Conservation (phyloP, 768 basidiomycete species). For the Agaricus subrufescens region DNA sequence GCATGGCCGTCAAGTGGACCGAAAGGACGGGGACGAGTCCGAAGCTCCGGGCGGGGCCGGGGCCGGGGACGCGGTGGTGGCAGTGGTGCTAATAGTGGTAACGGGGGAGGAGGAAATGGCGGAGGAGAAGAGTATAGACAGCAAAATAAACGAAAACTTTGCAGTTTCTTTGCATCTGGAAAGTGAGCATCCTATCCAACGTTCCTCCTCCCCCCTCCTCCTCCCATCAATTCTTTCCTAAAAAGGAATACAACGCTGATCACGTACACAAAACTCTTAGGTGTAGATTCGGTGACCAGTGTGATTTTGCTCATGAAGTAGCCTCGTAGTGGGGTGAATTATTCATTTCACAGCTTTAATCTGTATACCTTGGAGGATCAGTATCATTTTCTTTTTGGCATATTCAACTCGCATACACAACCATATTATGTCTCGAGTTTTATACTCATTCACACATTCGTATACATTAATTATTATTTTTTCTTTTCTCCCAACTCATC, state of each 20-base stretch:
- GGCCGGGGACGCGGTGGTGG: conserved; percentile 37
- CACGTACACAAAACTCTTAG: conserved; percentile 37
- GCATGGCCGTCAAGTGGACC: conserved; percentile 38
- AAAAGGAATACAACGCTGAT: conserved; percentile 35
- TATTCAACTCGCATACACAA: no score
- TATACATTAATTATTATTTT: no score
- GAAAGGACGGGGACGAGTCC: conserved; percentile 39
- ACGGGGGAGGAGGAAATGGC: conserved; percentile 46
- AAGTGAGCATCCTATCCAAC: conserved; percentile 66
- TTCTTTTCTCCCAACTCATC: no score
- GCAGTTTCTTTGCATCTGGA: conserved; percentile 88
- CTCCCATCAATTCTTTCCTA: conserved; percentile 27
- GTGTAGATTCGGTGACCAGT: conserved; percentile 87
- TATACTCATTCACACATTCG: no score
- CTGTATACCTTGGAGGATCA: no score
- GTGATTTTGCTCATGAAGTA: conserved; percentile 74
- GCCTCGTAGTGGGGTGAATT: conserved; percentile 16
- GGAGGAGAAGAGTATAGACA: conserved; percentile 58
- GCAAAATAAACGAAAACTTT: conserved; percentile 78
- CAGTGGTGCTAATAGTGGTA: conserved; percentile 33
- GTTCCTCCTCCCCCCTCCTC: conserved; percentile 17
- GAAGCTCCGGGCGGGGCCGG: conserved; percentile 57
- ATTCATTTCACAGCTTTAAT: no score
- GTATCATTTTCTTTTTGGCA: no score
- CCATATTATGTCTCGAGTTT: no score